Evolutionary conservation across 106 monocot genomes (phyloP).

Genomic region (Phalaenopsis equestris): DNA sequence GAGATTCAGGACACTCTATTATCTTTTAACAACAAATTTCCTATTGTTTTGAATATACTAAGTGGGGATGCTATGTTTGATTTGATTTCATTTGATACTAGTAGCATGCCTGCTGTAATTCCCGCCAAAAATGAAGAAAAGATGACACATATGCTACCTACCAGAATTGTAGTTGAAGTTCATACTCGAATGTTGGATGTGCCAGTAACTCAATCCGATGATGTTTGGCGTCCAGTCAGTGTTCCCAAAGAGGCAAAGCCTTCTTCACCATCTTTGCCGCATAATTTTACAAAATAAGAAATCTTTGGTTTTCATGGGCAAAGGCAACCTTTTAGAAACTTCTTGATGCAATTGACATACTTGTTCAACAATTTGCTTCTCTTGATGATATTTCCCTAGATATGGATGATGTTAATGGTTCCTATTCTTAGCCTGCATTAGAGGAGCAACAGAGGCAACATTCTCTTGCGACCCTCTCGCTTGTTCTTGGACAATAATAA

Average conservation of each 20-base stretch:
- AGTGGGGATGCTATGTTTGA: conserved; percentile 25
- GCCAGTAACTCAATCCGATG: conserved; percentile 38
- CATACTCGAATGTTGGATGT: conserved; percentile 48
- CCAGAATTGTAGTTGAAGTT: conserved; percentile 69
- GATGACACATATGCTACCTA: conserved; percentile 60
- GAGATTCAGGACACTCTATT: too few species aligned
- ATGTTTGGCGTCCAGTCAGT: conserved; percentile 85
- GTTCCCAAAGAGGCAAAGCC: conserved; percentile 47
- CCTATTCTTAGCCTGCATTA: conserved; percentile 70
- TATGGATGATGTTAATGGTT: conserved; percentile 56
- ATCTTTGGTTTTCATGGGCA: conserved; percentile 18
- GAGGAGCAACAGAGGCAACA: conserved; percentile 71
- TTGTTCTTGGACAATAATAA: too few species aligned
- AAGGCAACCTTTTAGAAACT: conserved; percentile 62
- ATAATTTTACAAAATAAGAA: conserved; percentile 33
- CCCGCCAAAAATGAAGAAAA: conserved; percentile 37
- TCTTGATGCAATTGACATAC: conserved; percentile 64
- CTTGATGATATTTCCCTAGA: conserved; percentile 86
- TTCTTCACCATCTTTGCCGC: conserved; percentile 24
- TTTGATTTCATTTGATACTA: conserved; percentile 24
- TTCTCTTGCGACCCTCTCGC: conserved; percentile 79
- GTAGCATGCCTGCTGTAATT: conserved; percentile 20
- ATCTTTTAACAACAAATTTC: conserved; percentile 32
- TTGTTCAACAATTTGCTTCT: conserved; percentile 74
- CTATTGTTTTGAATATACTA: conserved; percentile 25